Percentiles rank a stretch among this genome's conserved stretches.
Evolutionary conservation across 2,329 filamentous ascomycete genomes (phyloP).

Genomic region (Teratosphaeria pseudoeucalypti): DNA sequence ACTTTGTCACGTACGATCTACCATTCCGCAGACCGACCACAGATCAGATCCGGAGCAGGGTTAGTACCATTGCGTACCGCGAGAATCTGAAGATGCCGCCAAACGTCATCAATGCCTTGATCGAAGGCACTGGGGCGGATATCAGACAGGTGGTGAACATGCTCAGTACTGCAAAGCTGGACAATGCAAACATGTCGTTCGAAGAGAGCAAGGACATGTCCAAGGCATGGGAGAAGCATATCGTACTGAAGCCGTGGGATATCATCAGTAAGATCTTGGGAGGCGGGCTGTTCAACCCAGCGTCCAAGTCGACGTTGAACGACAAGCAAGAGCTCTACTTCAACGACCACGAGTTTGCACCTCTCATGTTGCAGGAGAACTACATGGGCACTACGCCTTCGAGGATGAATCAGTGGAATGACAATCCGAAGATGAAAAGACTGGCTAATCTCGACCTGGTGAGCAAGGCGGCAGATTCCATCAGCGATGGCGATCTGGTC

Average conservation of each 20-base stretch:
- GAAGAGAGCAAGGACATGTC: slow-evolving; percentile 88
- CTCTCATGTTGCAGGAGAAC: slow-evolving; percentile 96
- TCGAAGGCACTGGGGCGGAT: slow-evolving; percentile 90
- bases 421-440: slow-evolving; percentile 51
- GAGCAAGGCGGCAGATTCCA: slow-evolving; percentile 84
- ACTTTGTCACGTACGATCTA: slow-evolving; percentile 72
- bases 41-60: slow-evolving; percentile 80
- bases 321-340: slow-evolving; percentile 99
- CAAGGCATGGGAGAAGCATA: slow-evolving; percentile 96
- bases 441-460: slow-evolving; percentile 78
- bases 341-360: slow-evolving; percentile 97
- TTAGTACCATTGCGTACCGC: slow-evolving; percentile 89
- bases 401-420: slow-evolving; percentile 49
- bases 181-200: slow-evolving; percentile 68
- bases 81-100: slow-evolving; percentile 79
- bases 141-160: slow-evolving; percentile 99
- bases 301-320: slow-evolving; percentile 79
- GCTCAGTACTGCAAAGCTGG: slow-evolving; percentile 87
- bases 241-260: slow-evolving; percentile 95
- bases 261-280: slow-evolving; percentile 89
- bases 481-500: slow-evolving; percentile 91
- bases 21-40: slow-evolving; percentile 81
- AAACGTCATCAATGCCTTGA: slow-evolving; percentile 79
- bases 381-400: slow-evolving; percentile 78
- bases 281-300: slow-evolving; percentile 71